Evolutionary conservation across 1,284 basidiomycete species (phyloP), one percentile per base, ranked within the genome.

Genomic region (Fomitopsis palustris): DNA sequence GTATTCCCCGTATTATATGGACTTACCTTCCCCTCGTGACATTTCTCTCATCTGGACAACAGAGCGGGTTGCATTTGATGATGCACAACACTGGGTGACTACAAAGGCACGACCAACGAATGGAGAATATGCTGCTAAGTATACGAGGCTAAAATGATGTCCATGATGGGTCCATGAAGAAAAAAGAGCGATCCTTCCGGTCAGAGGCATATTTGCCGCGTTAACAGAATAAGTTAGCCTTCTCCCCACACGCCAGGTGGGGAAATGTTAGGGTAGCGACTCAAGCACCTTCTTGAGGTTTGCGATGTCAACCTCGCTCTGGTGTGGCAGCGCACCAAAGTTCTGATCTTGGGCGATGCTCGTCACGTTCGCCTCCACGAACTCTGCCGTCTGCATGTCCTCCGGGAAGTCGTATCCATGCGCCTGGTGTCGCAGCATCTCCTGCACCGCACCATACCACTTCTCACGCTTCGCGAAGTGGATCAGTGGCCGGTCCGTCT

Each of bases 391-490:
- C n/a, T 74, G 67, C 38, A 80, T 72, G 65, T 78, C 80, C 68
- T 82, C 78, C 17, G 74, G 67, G 54, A 85, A 77, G 49, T 72
- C 65, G 62, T 87, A 87, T n/a, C 74, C 69, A 65, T 77, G 78
- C 47, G 68, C 67, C 69, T 90, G 88, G 66, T 84, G 80, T 33
- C 78, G 78, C 57, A 90, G 74, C 71, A 90, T 83, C 27, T 78
- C 73, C 52, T 75, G 74, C 41, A 87, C 74, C 14, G 80, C 78
- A 38, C 85, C 82, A 60, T 78, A 79, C 77, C 81, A 85, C 61
- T 80, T 78, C 60, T 82, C 81, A 31, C 82, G 77, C 69, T 87
- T 82, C 37, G 77, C 67, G 62, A 87, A 85, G 64, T 88, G 80
- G 65, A 77, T 67, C 23, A 76, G 72, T 25, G 69, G 72, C 23